These are phyloP conservation scores for Termitomyces heimii DNA, from an alignment of 768 basidiomycete genomes.

Conservation along the genomic window DNA sequence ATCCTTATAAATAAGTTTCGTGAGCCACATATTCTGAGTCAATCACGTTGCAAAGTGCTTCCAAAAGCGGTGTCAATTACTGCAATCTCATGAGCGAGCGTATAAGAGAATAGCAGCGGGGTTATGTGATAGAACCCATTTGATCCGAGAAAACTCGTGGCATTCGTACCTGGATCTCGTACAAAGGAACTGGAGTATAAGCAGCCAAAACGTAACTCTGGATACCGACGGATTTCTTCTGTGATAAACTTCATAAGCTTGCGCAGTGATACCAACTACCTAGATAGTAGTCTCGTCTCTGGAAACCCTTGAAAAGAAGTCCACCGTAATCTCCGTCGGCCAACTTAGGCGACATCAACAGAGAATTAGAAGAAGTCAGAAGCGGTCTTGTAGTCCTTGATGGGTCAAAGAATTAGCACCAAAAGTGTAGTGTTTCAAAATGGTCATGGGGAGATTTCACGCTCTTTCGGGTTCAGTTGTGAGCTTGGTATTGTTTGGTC, in stretches of 20 bases:
- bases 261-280: not conserved
- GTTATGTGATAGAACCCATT: slow-evolving; percentile 8
- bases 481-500: too few species aligned
- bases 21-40: slow-evolving; percentile 12
- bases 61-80: slow-evolving; percentile 13
- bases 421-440: not conserved
- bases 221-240: not conserved
- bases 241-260: not conserved
- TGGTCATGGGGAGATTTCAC: not conserved
- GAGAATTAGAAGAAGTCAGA: not conserved
- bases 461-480: not conserved
- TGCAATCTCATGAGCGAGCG: slow-evolving; percentile 11
- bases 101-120: slow-evolving; percentile 14
- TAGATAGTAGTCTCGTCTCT: not conserved
- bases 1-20: slow-evolving; percentile 14
- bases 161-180: slow-evolving; percentile 16
- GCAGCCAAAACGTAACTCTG: slow-evolving; percentile 1
- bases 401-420: not conserved
- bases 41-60: slow-evolving; percentile 9
- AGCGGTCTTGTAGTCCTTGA: not conserved
- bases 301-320: not conserved
- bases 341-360: not conserved
- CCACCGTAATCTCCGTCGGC: slow-evolving; percentile 14
- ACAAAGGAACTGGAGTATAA: slow-evolving; percentile 2
- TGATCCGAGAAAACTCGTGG: slow-evolving; percentile 7